Evolutionary conservation across 768 basidiomycete genomes (phyloP).

Genomic region (Dacryopinax primogenitus): DNA sequence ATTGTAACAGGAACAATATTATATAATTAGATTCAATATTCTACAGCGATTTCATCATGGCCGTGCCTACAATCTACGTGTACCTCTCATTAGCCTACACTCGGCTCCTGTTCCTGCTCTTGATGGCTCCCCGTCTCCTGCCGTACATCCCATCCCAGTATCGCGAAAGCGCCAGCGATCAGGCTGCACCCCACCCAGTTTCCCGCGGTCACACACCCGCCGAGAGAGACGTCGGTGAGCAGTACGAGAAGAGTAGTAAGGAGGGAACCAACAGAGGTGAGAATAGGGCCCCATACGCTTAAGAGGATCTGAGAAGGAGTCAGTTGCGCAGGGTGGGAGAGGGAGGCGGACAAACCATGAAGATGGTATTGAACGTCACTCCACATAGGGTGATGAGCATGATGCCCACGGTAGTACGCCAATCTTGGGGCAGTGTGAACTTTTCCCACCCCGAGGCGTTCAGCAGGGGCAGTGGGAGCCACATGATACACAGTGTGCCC

Average conservation of each 20-base stretch:
- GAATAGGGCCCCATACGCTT: conserved; percentile 76
- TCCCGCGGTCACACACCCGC: conserved; percentile 54
- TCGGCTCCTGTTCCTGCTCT: too few species aligned
- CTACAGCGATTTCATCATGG: too few species aligned
- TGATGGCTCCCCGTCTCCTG: background rate
- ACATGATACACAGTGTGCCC: conserved; percentile 56
- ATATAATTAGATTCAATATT: too few species aligned
- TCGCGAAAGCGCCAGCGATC: conserved; percentile 71
- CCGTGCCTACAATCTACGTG: too few species aligned
- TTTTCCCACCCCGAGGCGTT: conserved; percentile 50
- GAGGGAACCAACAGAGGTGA: conserved; percentile 80
- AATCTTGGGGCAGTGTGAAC: conserved; percentile 51
- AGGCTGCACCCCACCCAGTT: conserved; percentile 63
- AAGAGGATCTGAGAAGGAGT: conserved; percentile 68
- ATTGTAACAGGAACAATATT: too few species aligned
- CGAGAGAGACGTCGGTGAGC: conserved; percentile 62
- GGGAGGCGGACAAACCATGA: conserved; percentile 49
- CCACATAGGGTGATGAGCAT: conserved; percentile 57
- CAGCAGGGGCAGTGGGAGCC: conserved; percentile 66
- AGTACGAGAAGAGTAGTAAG: conserved; percentile 87
- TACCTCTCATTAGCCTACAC: too few species aligned
- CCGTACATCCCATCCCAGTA: conserved; percentile 56
- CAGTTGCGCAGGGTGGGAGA: background rate
- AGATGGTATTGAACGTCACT: conserved; percentile 67
- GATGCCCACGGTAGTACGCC: conserved; percentile 39